A percentile compares a stretch with the other conserved stretches of the same genome.
Conservation (phyloP, 805 yeast genomes). For the Candida lessepsii region DNA sequence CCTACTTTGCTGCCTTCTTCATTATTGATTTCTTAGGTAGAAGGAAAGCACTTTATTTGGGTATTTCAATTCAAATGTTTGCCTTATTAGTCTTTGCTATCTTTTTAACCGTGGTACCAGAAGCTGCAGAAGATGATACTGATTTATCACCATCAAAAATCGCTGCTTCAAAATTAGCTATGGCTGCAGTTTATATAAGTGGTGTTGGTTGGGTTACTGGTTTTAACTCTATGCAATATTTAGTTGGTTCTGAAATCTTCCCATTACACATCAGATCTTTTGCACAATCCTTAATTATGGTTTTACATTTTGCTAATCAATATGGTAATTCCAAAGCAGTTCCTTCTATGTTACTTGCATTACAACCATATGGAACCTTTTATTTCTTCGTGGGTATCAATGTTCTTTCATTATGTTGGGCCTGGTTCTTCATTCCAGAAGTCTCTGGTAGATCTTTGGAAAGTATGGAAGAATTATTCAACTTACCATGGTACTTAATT, state of each 20-base stretch:
- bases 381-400: constrained; percentile 48
- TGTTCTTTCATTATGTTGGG: constrained; percentile 41
- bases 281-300: constrained; percentile 53
- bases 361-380: constrained; percentile 51
- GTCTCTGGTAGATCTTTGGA: constrained; percentile 51
- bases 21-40: constrained; percentile 55
- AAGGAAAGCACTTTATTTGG: constrained; percentile 48
- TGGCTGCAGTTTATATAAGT: constrained; percentile 48
- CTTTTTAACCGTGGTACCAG: constrained; percentile 46
- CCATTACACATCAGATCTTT: constrained; percentile 50
- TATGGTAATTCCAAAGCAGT: constrained; percentile 57
- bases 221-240: constrained; percentile 55
- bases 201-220: constrained; percentile 63
- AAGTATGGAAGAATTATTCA: constrained; percentile 50
- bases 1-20: constrained; percentile 52
- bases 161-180: constrained; percentile 46
- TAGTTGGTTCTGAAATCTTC: constrained; percentile 54
- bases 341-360: constrained; percentile 47
- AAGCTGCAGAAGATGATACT: constrained; percentile 33
- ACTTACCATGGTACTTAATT: constrained; percentile 56
- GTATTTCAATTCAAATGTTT: constrained; percentile 44
- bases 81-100: constrained; percentile 47
- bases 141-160: constrained; percentile 28
- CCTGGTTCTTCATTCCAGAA: constrained; percentile 52
- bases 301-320: constrained; percentile 55